phyloP scores from a whole-genome alignment of 75 land plant species.

The Cunninghamia lanceolata region DNA sequence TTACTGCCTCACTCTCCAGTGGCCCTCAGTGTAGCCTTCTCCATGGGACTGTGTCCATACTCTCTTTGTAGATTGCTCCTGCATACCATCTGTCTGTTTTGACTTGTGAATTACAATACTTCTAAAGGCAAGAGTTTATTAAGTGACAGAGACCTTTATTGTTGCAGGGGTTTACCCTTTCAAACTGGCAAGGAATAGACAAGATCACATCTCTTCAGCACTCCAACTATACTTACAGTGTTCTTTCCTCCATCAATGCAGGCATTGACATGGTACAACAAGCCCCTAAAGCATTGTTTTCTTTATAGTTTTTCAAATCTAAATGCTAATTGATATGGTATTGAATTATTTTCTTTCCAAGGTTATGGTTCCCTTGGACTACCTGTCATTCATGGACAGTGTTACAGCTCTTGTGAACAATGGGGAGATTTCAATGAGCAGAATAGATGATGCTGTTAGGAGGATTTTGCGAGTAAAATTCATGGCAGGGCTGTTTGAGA shows the following conservation, averaged over 20 bases:
- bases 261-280: slow-evolving; percentile 72
- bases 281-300: neutral
- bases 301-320: too few species aligned
- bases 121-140: too few species aligned
- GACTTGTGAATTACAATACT: too few species aligned
- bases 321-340: too few species aligned
- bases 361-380: slow-evolving; percentile 52
- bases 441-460: slow-evolving; percentile 59
- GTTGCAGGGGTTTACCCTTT: slow-evolving; percentile 72
- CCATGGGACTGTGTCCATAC: too few species aligned
- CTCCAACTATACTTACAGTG: slow-evolving; percentile 60
- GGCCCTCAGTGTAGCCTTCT: too few species aligned
- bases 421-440: slow-evolving; percentile 32
- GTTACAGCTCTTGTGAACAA: slow-evolving; percentile 33
- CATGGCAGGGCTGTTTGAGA: slow-evolving; percentile 56
- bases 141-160: neutral
- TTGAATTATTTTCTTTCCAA: neutral
- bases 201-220: slow-evolving; percentile 46
- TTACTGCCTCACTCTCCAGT: too few species aligned
- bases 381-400: slow-evolving; percentile 30
- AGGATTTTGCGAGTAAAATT: slow-evolving; percentile 61
- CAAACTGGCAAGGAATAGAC: slow-evolving; percentile 70
- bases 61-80: too few species aligned
- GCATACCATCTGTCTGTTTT: too few species aligned
- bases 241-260: slow-evolving; percentile 47